Evolutionary conservation across 495 filamentous ascomycete species (phyloP).

Genomic region (Lichina pygmaea): DNA sequence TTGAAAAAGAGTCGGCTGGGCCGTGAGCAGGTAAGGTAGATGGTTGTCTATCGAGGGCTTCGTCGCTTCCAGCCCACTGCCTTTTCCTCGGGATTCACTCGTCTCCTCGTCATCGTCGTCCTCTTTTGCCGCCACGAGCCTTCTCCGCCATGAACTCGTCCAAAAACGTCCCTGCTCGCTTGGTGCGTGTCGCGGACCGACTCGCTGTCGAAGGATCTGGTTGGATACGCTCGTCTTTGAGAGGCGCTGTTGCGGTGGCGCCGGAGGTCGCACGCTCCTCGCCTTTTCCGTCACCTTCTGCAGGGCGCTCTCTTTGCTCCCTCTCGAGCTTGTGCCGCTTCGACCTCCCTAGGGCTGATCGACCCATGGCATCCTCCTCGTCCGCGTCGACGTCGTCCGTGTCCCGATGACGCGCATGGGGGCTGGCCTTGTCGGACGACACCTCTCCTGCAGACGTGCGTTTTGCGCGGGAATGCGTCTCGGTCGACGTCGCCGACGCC

Average conservation of each 20-base stretch:
- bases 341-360: slow-evolving; percentile 24
- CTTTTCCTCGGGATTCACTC: no score
- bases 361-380: slow-evolving; percentile 28
- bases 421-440: background rate
- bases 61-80: no score
- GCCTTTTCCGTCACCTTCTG: slow-evolving; percentile 4
- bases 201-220: no score
- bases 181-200: background rate
- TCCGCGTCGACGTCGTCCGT: slow-evolving; percentile 4
- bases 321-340: slow-evolving; percentile 14
- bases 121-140: slow-evolving; percentile 2
- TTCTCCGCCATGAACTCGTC: slow-evolving; percentile 23
- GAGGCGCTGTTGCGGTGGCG: background rate
- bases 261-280: slow-evolving; percentile 6
- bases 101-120: no score
- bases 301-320: background rate
- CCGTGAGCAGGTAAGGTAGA: no score
- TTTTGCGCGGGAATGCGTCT: no score
- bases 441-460: background rate
- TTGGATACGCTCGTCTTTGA: no score
- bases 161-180: slow-evolving; percentile 14
- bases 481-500: no score
- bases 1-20: no score
- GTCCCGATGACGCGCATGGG: background rate
- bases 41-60: no score